These are phyloP conservation scores for Trichocomaceae sp. DNA, from an alignment of 2,329 filamentous ascomycete genomes.

Conservation along the genomic window DNA sequence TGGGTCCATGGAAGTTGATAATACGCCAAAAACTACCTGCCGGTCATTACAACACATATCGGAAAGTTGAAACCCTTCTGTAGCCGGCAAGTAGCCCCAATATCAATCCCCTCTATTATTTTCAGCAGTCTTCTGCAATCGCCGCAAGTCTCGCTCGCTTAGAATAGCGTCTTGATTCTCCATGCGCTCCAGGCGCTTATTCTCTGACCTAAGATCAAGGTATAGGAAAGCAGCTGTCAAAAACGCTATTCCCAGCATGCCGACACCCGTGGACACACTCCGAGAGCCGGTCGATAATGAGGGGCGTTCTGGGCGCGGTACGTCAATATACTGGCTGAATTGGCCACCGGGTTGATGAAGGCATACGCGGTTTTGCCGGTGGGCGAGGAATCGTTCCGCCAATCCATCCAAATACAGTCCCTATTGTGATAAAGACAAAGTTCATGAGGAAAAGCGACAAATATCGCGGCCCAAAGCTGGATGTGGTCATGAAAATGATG, in stretches of 20 bases:
- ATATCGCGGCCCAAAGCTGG: constrained; percentile 48
- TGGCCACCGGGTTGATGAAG: constrained; percentile 51
- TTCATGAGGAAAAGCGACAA: constrained; percentile 51
- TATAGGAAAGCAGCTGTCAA: constrained; percentile 33
- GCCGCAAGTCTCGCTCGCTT: constrained; percentile 42
- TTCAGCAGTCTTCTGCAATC: constrained; percentile 46
- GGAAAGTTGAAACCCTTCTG: constrained; percentile 53
- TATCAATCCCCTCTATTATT: constrained; percentile 46
- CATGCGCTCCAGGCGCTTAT: constrained; percentile 45
- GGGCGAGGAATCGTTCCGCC: constrained; percentile 46
- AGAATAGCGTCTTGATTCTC: constrained; percentile 44
- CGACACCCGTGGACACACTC: constrained; percentile 39
- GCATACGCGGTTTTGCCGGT: constrained; percentile 50
- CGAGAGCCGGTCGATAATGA: constrained; percentile 38
- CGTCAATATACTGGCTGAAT: constrained; percentile 49
- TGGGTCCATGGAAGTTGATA: too few relatives aligned
- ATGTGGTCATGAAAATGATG: constrained; percentile 49
- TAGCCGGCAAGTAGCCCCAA: constrained; percentile 44
- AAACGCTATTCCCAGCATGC: constrained; percentile 31
- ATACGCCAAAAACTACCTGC: background rate
- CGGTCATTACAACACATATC: constrained; percentile 34
- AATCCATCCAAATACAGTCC: constrained; percentile 47
- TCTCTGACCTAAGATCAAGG: constrained; percentile 39
- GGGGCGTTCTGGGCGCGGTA: constrained; percentile 37
- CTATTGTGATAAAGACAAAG: constrained; percentile 52